Evolutionary conservation across 495 filamentous ascomycete genomes (phyloP), one percentile per base, ranked within the genome.

Genomic region (Glonium stellatum): DNA sequence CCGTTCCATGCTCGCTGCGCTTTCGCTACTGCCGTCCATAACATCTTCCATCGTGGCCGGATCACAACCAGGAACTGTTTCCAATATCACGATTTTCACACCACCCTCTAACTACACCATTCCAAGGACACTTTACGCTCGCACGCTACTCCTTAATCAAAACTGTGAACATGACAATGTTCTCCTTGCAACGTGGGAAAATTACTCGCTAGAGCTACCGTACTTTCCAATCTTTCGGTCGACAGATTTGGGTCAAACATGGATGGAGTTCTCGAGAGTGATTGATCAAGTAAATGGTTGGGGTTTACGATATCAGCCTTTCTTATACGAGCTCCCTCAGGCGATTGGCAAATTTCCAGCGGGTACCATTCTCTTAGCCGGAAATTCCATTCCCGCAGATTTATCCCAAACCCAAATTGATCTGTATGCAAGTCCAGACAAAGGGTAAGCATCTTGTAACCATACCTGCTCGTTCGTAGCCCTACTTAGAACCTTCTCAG

Each of bases 191-290:
- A 88, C 84, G 11, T 84, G 84, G 81, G 81, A 81, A 64, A 82
- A 84, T 68, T 84, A 84, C 67, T 78, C 73, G 5, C 79, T 78
- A 0, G 76, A 80, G 61, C 81, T 77, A n/a, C 81, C 80, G 1
- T 83, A 82, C 69, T 87, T 86, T 66, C 85, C 85, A 46, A 79
- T 88, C 65, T 88, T 82, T 66, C 74, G 80, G 54, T 86, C 82
- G 44, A 73, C 69, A 25, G 84, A 89, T 65, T 67, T 72, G 22
- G 87, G 86, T 1, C 71, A 76, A 22, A 83, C 78, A 8, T 90
- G 85, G 85, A 77, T 67, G 39, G 76, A 84, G 67, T 72, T 86
- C 54, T 82, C 83, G 15, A 74, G 76, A 27, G 79, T 89, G 13
- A 74, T 79, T 0, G 86, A 88, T 65, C 75, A 78, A 46, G 82